Evolutionary conservation across 108 stramenopile species (phyloP), one percentile per base, ranked within the genome.

Genomic region (Cylindrotheca fusiformis): DNA sequence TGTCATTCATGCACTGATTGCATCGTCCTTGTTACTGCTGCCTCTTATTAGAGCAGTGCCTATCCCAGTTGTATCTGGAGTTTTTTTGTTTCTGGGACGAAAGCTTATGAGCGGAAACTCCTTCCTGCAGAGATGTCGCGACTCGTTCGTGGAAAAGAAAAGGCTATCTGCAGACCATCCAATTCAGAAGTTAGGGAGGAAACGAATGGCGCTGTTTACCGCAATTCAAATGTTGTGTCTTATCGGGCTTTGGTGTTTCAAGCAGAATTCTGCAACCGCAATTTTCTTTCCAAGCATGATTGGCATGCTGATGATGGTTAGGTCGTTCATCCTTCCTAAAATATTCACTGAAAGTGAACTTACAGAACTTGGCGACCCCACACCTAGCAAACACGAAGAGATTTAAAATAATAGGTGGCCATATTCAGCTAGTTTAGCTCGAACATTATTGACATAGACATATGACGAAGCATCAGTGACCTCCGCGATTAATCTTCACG

Each of bases 281-380:
- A 94, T 97, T n/a, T 96, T 97, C 83, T 97, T 97, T 58, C 96
- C 96, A 1, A 84, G 87, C 20, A 90, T 94, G 46, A 97, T 97
- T 65, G 93, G 94, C 0, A 48, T 97, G 58, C 69, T 97, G 22
- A 94, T 97, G 84, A 59, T 82, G 12, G 87, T 96, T 61, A 79
- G 96, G 45, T 68, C 77, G 5, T 69, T 75, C 31, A 52, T 90
- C 26, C 71, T 97, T 24, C 96, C 96, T 0, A 83, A 80, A 28
- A 60, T 91, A 27, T 96, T 96, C 65, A 71, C 76, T 32, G 85
- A 91, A 56, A 67, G 78, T 22, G 95, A 96, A 54, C 78, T 96
- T 23, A 66, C 58, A 0, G 84, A 73, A 0, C 72, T 96, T 12
- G 91, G 90, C 20, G 93, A 94, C 25, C 64, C 72, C 24, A 73